A percentile compares a stretch with the other conserved stretches of the same genome.
Evolutionary conservation across 306 rosid genomes (phyloP).

Genomic region (Acmispon strigosus): DNA sequence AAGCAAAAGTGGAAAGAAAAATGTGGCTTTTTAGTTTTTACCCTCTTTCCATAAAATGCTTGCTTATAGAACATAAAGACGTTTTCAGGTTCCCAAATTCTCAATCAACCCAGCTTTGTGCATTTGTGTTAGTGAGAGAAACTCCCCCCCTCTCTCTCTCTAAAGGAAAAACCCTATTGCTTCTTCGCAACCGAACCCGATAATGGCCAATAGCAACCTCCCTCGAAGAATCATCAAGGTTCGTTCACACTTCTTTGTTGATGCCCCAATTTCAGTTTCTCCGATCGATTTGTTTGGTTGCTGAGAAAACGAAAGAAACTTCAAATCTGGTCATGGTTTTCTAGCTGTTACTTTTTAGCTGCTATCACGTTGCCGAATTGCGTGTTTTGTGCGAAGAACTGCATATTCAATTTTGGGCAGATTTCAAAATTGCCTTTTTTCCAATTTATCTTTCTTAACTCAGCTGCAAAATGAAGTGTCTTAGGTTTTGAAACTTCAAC

Average conservation of each 20-base stretch:
- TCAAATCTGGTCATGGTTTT: not conserved
- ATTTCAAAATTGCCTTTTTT: not conserved
- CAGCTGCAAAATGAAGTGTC: not conserved
- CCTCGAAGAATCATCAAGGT: slow-evolving; percentile 90
- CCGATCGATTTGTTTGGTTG: slow-evolving; percentile 19
- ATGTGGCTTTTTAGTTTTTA: too few species aligned
- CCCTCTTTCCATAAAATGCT: not conserved
- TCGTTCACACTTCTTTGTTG: slow-evolving; percentile 20
- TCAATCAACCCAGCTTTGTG: not conserved
- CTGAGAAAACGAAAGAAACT: not conserved
- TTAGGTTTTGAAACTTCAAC: not conserved
- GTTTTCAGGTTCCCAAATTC: too few species aligned
- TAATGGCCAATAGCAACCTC: slow-evolving; percentile 90
- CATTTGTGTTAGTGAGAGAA: slow-evolving; percentile 26
- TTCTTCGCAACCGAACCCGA: slow-evolving; percentile 53
- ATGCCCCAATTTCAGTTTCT: slow-evolving; percentile 46
- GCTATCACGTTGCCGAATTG: not conserved
- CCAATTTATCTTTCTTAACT: not conserved
- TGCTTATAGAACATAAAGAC: too few species aligned
- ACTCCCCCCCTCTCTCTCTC: slow-evolving; percentile 16
- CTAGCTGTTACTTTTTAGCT: not conserved
- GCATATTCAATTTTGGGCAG: not conserved
- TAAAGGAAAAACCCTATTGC: slow-evolving; percentile 49
- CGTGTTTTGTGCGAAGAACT: not conserved
- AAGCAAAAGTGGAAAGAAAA: too few species aligned